phyloP scores from a whole-genome alignment of 495 filamentous ascomycete genomes.

The Trichocladium antarcticum region DNA sequence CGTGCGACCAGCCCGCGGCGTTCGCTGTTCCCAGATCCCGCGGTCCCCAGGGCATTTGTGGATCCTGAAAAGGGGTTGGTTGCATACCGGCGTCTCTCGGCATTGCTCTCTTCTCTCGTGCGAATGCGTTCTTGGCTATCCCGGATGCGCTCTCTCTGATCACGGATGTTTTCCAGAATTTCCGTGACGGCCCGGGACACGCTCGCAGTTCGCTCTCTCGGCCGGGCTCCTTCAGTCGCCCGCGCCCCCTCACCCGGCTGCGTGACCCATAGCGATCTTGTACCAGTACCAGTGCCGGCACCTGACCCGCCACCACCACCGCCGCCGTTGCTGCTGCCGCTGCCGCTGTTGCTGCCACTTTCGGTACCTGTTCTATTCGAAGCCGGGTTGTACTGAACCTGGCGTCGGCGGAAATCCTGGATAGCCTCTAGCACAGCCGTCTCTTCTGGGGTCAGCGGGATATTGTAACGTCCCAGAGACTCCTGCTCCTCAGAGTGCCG shows the following conservation, averaged over 20 bases:
- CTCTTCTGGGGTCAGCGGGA: constrained; percentile 37
- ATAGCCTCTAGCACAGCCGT: constrained; percentile 39
- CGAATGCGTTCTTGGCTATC: constrained; percentile 15
- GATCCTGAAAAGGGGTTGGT: constrained; percentile 9
- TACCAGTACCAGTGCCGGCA: constrained; percentile 2
- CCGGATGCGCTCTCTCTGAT: constrained; percentile 18
- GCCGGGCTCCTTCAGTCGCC: neutral
- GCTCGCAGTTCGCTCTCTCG: constrained; percentile 18
- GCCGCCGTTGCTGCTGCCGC: neutral
- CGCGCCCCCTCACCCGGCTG: neutral
- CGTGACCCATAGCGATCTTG: constrained; percentile 8
- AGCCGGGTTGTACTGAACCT: constrained; percentile 23
- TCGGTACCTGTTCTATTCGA: constrained; percentile 7
- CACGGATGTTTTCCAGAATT: constrained; percentile 19
- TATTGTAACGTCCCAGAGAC: constrained; percentile 22
- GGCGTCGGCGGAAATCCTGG: constrained; percentile 36
- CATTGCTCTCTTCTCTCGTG: constrained; percentile 6
- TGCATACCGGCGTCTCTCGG: constrained; percentile 19
- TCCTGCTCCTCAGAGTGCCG: constrained; percentile 19
- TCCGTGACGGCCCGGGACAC: constrained; percentile 19
- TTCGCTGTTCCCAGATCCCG: constrained; percentile 1
- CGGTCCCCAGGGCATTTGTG: neutral
- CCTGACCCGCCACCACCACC: neutral
- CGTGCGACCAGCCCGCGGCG: constrained; percentile 10
- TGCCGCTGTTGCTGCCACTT: constrained; percentile 1